These are phyloP conservation scores for Barnettozyma pratensis DNA, from an alignment of 805 yeast species.

Conservation along the genomic window DNA sequence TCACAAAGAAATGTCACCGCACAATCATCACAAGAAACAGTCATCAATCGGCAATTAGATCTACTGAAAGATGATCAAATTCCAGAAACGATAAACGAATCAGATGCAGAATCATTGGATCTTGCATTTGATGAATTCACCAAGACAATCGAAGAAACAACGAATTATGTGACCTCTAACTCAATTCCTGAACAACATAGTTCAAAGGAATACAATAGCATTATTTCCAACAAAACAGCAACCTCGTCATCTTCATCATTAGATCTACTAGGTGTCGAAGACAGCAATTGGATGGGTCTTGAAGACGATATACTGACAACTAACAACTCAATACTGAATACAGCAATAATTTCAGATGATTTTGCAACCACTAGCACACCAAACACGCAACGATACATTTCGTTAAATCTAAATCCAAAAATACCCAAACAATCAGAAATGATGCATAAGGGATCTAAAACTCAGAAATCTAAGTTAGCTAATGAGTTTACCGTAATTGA, in stretches of 20 bases:
- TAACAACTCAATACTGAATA: neutral
- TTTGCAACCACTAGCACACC: slow-evolving; percentile 17
- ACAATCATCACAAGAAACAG: neutral
- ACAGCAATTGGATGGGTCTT: slow-evolving; percentile 53
- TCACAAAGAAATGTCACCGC: neutral
- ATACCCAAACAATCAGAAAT: slow-evolving; percentile 4
- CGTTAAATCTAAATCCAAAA: slow-evolving; percentile 20
- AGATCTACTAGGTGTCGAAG: slow-evolving; percentile 26
- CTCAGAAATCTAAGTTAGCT: neutral
- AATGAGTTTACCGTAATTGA: neutral
- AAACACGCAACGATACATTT: slow-evolving; percentile 19
- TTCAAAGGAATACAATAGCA: neutral
- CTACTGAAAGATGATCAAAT: too few species aligned
- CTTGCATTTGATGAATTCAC: slow-evolving; percentile 20
- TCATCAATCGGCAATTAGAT: neutral
- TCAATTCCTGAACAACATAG: neutral
- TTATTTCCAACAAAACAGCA: neutral
- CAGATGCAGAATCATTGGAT: slow-evolving; percentile 21
- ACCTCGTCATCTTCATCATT: slow-evolving; percentile 19
- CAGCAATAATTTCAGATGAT: too few species aligned
- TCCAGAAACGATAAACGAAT: neutral
- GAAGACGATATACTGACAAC: slow-evolving; percentile 16
- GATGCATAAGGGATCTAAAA: neutral
- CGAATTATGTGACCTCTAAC: slow-evolving; percentile 2
- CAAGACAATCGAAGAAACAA: slow-evolving; percentile 3